Evolutionary conservation across 2,329 filamentous ascomycete genomes (phyloP).

Genomic region (Pleoardoris graminearum): DNA sequence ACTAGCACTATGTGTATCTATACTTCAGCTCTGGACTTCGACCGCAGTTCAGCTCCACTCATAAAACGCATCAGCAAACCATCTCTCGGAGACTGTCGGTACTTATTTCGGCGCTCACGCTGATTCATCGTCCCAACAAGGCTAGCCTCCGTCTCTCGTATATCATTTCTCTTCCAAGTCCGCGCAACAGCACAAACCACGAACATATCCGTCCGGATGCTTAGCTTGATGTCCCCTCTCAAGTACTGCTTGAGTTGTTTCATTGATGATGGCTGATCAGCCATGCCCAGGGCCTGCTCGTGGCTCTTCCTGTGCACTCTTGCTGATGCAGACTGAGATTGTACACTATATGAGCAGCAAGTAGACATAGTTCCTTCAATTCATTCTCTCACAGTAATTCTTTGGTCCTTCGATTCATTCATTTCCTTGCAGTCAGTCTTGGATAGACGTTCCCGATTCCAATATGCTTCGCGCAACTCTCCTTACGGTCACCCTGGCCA

Average conservation of each 20-base stretch:
- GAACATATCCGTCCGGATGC: not conserved
- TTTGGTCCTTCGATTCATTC: not conserved
- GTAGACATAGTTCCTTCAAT: not conserved
- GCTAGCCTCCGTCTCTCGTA: not conserved
- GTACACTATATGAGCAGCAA: not conserved
- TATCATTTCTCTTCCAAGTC: not conserved
- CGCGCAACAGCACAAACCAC: not conserved
- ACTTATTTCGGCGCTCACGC: not conserved
- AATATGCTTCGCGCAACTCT: slow-evolving; percentile 18
- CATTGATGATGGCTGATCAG: not conserved
- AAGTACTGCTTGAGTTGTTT: not conserved
- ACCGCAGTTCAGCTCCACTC: not conserved
- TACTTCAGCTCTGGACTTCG: not conserved
- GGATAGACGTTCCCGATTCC: too few species aligned
- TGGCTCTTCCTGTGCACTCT: not conserved
- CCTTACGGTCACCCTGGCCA: slow-evolving; percentile 13
- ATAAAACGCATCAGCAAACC: not conserved
- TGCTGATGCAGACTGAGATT: not conserved
- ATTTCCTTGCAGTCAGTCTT: not conserved
- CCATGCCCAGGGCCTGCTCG: not conserved
- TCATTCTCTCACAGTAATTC: not conserved
- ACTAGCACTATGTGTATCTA: too few species aligned
- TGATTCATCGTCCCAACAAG: not conserved
- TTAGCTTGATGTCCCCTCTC: not conserved
- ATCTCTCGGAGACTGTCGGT: not conserved